Conservation (phyloP, 2,329 filamentous ascomycete species). For the Aschersonia sp. region DNA sequence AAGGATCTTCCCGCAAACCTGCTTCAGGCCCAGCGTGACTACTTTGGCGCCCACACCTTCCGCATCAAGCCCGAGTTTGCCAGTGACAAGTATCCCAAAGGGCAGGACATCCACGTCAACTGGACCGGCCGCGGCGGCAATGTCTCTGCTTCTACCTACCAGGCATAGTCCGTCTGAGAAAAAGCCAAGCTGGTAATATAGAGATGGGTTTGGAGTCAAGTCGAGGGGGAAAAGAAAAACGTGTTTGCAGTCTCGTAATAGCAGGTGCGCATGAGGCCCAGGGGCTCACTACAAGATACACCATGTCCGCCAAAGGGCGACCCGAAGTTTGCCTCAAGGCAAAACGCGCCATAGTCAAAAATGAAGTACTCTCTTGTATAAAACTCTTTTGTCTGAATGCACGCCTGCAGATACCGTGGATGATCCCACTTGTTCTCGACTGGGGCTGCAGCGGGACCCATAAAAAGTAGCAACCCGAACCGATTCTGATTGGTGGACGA, state of each 20-base stretch:
- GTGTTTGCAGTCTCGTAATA: background rate
- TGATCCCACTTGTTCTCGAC: too few species aligned
- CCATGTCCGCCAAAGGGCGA: too few species aligned
- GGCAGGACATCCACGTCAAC: constrained; percentile 95
- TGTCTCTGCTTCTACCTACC: constrained; percentile 93
- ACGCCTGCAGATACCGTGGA: too few species aligned
- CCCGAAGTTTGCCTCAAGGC: too few species aligned
- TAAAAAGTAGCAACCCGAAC: background rate
- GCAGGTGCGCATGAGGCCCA: background rate
- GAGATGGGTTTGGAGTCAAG: background rate
- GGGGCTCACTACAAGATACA: background rate
- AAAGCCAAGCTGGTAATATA: background rate
- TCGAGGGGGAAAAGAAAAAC: background rate
- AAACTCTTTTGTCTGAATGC: too few species aligned
- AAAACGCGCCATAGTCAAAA: too few species aligned
- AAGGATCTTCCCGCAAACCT: constrained; percentile 96
- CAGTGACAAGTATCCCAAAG: constrained; percentile 65
- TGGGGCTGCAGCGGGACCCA: background rate
- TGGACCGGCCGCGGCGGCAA: constrained; percentile 98
- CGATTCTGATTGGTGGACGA: background rate
- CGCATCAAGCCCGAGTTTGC: constrained; percentile 69
- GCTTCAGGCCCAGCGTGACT: constrained; percentile 96
- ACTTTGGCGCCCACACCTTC: constrained; percentile 95
- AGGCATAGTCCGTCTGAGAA: constrained; percentile 51
- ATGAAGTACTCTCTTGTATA: too few species aligned